A percentile compares a stretch with the other conserved stretches of the same genome.
Conservation (phyloP, 2,329 filamentous ascomycete genomes). For the Chaetothyriales sp. region DNA sequence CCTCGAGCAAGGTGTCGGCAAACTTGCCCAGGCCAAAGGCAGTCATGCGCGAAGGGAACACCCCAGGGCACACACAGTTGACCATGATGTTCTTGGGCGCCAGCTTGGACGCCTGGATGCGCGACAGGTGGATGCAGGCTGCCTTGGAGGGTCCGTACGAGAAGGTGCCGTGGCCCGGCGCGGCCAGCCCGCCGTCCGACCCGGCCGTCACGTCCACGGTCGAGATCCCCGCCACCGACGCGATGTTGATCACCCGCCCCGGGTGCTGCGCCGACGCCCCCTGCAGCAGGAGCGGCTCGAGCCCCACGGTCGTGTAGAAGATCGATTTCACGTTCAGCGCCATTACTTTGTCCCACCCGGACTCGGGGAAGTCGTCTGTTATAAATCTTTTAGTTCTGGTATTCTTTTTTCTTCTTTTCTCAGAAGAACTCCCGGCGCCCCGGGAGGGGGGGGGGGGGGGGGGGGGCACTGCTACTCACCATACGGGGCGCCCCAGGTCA, state of each 20-base stretch:
- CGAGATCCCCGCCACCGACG: conserved; percentile 31
- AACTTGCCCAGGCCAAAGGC: conserved; percentile 37
- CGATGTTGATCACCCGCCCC: conserved; percentile 38
- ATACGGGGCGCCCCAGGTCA: conserved; percentile 41
- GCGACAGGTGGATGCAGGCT: conserved; percentile 38
- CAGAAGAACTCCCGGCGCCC: too few relatives aligned
- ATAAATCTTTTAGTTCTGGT: not conserved
- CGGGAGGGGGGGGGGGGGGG: not conserved
- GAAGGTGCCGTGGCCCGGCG: conserved; percentile 37
- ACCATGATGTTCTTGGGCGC: conserved; percentile 39
- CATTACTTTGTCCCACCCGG: conserved; percentile 42
- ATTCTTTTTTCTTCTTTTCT: too few relatives aligned
- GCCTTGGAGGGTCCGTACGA: conserved; percentile 40
- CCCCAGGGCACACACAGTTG: conserved; percentile 29
- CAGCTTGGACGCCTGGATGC: conserved; percentile 36
- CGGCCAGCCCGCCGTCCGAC: conserved; percentile 35
- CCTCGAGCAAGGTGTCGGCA: conserved; percentile 31
- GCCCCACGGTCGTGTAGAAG: conserved; percentile 31
- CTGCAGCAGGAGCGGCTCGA: conserved; percentile 34
- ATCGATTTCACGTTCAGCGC: conserved; percentile 40
- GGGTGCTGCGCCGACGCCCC: conserved; percentile 30
- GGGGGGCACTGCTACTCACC: conserved; percentile 27
- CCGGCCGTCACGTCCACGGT: conserved; percentile 33
- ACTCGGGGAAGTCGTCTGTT: conserved; percentile 1
- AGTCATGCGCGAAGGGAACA: conserved; percentile 40